A percentile compares a stretch with the other conserved stretches of the same genome.
Conservation (phyloP, 148 eudicot species). For the Gaultheria prostrata region DNA sequence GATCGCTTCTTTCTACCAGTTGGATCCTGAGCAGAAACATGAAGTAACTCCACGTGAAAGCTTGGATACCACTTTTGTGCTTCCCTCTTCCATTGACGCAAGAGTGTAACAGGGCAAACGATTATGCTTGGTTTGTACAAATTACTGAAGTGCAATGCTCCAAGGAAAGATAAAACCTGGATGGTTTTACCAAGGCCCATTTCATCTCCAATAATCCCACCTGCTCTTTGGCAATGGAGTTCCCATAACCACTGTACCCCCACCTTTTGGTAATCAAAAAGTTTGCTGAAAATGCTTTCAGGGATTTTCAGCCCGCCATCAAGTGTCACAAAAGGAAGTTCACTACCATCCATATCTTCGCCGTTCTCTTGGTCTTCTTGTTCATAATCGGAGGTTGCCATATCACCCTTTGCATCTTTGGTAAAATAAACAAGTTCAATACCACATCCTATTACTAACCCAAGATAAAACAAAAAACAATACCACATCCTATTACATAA, state of each 20-base stretch:
- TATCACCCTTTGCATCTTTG: constrained; percentile 39
- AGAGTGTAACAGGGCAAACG: constrained; percentile 88
- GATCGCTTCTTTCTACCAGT: constrained; percentile 44
- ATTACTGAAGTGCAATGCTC: constrained; percentile 85
- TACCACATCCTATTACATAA: not conserved
- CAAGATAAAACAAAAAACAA: too few species aligned
- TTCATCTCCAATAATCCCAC: constrained; percentile 98
- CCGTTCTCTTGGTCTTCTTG: constrained; percentile 44
- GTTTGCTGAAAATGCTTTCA: constrained; percentile 58
- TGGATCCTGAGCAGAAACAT: constrained; percentile 76
- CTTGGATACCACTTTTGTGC: constrained; percentile 85
- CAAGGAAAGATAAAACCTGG: constrained; percentile 86
- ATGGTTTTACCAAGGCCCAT: constrained; percentile 99
- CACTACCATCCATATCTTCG: constrained; percentile 46
- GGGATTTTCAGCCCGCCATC: constrained; percentile 95
- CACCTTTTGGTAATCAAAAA: constrained; percentile 95
- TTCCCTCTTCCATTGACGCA: constrained; percentile 97
- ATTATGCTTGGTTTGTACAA: constrained; percentile 94
- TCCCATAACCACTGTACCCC: constrained; percentile 99
- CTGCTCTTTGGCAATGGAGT: constrained; percentile 95
- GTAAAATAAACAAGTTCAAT: constrained; percentile 23
- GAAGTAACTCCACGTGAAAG: constrained; percentile 90
- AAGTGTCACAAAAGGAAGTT: constrained; percentile 55
- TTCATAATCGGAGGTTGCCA: constrained; percentile 30
- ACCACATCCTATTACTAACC: not conserved